Conservation (phyloP, 768 basidiomycete genomes). For the Mycena alexandri region DNA sequence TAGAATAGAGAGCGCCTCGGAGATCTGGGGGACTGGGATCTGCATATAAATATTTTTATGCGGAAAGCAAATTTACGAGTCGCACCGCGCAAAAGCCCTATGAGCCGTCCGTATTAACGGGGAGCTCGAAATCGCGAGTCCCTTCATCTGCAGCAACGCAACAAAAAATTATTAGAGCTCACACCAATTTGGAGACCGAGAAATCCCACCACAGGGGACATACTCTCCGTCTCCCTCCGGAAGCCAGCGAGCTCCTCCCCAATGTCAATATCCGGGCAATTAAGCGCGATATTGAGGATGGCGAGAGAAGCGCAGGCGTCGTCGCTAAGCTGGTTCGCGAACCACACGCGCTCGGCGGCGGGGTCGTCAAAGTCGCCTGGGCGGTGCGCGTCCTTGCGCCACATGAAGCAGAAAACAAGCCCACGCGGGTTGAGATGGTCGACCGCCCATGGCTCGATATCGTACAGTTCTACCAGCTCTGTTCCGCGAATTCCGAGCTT, state of each 20-base stretch:
- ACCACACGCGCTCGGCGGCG: conserved; percentile 71
- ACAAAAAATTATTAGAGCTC: not conserved
- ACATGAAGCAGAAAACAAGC: conserved; percentile 74
- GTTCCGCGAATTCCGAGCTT: conserved; percentile 65
- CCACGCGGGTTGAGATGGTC: conserved; percentile 70
- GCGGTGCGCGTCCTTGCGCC: conserved; percentile 62
- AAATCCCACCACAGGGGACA: conserved; percentile 68
- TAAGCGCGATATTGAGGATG: conserved; percentile 70
- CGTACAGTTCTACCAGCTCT: conserved; percentile 71
- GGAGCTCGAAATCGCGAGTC: conserved; percentile 71
- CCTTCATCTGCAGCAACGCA: conserved; percentile 64
- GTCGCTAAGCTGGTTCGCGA: conserved; percentile 75
- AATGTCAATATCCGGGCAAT: conserved; percentile 65
- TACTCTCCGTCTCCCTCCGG: conserved; percentile 62
- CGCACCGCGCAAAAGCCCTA: conserved; percentile 71
- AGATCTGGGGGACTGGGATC: conserved; percentile 66
- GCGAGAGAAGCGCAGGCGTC: conserved; percentile 77
- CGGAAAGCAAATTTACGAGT: not conserved
- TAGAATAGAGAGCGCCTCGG: conserved; percentile 62
- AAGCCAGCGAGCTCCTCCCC: conserved; percentile 60
- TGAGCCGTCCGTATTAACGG: conserved; percentile 66
- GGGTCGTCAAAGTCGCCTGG: conserved; percentile 64
- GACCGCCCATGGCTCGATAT: conserved; percentile 74
- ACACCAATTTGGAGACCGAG: conserved; percentile 6
- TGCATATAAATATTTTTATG: conserved; percentile 16